Base-by-base conservation (phyloP, 202 grass and related monocot species). In the Bolboschoenoplectus hybrid region DNA sequence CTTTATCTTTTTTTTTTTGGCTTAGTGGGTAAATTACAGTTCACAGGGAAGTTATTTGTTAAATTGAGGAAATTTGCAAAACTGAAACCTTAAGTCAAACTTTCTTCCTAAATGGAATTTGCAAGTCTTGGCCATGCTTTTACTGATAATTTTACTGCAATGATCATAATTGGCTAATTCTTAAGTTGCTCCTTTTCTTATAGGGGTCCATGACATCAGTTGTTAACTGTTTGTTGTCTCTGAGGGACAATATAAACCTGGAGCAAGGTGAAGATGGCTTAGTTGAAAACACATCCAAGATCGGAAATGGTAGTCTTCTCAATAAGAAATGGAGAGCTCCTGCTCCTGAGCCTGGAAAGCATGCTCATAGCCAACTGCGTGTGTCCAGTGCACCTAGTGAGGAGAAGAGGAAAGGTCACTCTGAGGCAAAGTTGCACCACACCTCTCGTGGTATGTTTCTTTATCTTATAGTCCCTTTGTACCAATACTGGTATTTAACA, bases 291-390 rank as follows among this genome's bases (percentile, higher is more conserved):
- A 80, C 65, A 80, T 74, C 41, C 16, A 95, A 86, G 88, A 76
- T 63, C 36, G 52, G 36, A 70, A 61, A 8, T 46, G 81, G 81
- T 19, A 82, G 67, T 73, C 81, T 88, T 76, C 85, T 63, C 50
- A 92, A 91, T 26, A 94, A 95, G 86, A 94, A 92, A 87, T 93
- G 93, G 95, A 85, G 91, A 86, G 87, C 87, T 92, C 82, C n/a
- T 5, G 89, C 90, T 89, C 84, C 38, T 87, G 89, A 65, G 11
- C 56, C 58, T 13, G 80, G 80, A 46, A 70, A 85, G 65, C 53
- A 74, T 67, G 73, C 75, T 84, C 82, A 84, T 65, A 35, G 78
- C 57, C 76, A 80, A 86, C 40, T 74, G 11, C 89, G 86, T 85
- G 83, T 73, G 61, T 91, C 85, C 63, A 85, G 32, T 87, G 68